These are phyloP conservation scores for Leishmania major DNA, from an alignment of 208 protist genomes.

Conservation along the genomic window DNA sequence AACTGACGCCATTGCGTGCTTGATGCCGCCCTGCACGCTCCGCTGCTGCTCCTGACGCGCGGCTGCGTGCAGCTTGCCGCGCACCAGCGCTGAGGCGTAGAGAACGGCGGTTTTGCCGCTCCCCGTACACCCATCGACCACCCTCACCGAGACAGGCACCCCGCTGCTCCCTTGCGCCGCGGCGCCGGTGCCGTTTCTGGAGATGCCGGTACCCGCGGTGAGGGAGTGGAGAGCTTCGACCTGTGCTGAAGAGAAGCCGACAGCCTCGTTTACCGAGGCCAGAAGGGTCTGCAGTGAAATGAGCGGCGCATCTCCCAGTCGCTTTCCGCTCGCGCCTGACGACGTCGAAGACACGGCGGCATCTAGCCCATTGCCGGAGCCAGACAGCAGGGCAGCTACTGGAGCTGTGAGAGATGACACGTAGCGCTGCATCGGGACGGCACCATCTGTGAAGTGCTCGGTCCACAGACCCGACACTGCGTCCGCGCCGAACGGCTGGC, in stretches of 20 bases:
- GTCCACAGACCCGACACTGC: slow-evolving; percentile 27
- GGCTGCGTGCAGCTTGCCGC: slow-evolving; percentile 50
- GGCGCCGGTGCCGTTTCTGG: slow-evolving; percentile 3
- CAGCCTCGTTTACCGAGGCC: slow-evolving; percentile 16
- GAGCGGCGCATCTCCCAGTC: neutral
- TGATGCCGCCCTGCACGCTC: slow-evolving; percentile 43
- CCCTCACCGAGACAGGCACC: slow-evolving; percentile 35
- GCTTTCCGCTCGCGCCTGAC: neutral
- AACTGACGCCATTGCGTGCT: slow-evolving; percentile 35
- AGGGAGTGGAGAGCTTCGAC: slow-evolving; percentile 68
- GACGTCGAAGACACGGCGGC: neutral
- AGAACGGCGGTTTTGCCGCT: slow-evolving; percentile 81
- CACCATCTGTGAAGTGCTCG: slow-evolving; percentile 31
- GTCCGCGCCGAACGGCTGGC: slow-evolving; percentile 21
- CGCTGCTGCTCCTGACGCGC: slow-evolving; percentile 66
- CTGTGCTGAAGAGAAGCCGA: slow-evolving; percentile 68
- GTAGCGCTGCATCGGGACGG: slow-evolving; percentile 33
- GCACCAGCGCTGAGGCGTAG: slow-evolving; percentile 50
- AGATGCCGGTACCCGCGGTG: slow-evolving; percentile 10
- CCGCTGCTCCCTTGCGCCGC: slow-evolving; percentile 1
- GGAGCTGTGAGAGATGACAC: slow-evolving; percentile 9
- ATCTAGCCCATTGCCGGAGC: neutral
- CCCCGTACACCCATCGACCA: slow-evolving; percentile 60
- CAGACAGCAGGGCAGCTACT: slow-evolving; percentile 22
- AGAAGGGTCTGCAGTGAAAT: slow-evolving; percentile 27